Conservation (phyloP, 192 early-diverging fungal genomes). For the Chytriomyces sp. region DNA sequence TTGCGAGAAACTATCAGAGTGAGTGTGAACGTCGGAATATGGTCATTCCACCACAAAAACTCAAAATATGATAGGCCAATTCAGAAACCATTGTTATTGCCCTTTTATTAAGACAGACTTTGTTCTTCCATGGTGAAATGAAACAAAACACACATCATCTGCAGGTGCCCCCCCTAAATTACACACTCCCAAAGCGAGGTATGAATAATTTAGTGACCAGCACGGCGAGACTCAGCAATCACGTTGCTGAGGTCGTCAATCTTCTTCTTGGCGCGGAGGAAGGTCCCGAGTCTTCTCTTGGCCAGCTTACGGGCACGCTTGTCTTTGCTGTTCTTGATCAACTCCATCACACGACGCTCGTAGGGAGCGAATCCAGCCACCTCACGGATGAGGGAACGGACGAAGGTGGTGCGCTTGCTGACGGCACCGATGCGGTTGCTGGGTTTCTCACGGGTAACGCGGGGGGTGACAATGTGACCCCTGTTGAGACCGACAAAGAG, state of each 20-base stretch:
- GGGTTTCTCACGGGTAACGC: constrained; percentile 69
- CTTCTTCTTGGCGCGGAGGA: constrained; percentile 97
- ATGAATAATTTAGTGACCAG: constrained; percentile 55
- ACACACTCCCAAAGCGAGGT: too few species aligned
- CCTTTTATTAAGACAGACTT: too few species aligned
- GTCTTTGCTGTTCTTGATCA: constrained; percentile 99
- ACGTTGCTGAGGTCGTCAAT: constrained; percentile 94
- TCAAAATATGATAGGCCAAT: too few species aligned
- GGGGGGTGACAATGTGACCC: constrained; percentile 85
- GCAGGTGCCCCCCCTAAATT: too few species aligned
- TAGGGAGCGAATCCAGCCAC: constrained; percentile 97
- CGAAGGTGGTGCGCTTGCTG: constrained; percentile 84
- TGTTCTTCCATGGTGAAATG: too few species aligned
- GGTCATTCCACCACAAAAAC: too few species aligned
- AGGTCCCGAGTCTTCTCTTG: constrained; percentile 96
- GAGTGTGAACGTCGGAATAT: too few species aligned
- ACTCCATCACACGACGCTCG: constrained; percentile 99
- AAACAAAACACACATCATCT: too few species aligned
- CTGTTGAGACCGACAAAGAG: constrained; percentile 89
- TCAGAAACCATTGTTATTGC: too few species aligned
- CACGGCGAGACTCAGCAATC: constrained; percentile 91
- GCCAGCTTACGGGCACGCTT: constrained; percentile 99
- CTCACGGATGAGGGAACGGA: constrained; percentile 93
- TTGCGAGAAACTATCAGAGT: too few species aligned
- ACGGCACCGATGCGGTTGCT: constrained; percentile 78